A percentile compares a stretch with the other conserved stretches of the same genome.
These are phyloP conservation scores for Leersia perrieri DNA, from an alignment of 176 grass and related monocot genomes.

Conservation along the genomic window DNA sequence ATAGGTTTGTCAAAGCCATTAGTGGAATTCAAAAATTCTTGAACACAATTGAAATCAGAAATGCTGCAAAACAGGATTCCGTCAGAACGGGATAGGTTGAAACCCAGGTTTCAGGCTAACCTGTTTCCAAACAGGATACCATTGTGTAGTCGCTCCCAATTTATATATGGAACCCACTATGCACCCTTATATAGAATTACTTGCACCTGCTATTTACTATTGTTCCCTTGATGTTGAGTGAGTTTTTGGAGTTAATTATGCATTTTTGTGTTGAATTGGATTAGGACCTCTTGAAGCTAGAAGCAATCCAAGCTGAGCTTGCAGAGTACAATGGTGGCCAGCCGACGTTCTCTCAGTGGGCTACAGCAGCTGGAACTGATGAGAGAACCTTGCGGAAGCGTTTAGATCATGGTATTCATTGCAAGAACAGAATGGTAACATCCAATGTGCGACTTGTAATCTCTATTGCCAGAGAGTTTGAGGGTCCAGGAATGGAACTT, in stretches of 20 bases:
- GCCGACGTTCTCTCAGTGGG: conserved; percentile 76
- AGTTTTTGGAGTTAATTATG: conserved; percentile 21
- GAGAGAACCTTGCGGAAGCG: conserved; percentile 54
- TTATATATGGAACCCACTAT: neutral
- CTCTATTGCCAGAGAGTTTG: conserved; percentile 78
- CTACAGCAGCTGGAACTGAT: conserved; percentile 57
- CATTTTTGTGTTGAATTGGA: conserved; percentile 19
- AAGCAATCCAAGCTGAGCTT: conserved; percentile 55
- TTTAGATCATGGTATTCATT: conserved; percentile 59
- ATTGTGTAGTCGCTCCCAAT: too few relatives aligned
- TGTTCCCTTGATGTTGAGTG: neutral
- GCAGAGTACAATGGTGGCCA: conserved; percentile 48
- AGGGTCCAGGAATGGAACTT: conserved; percentile 50
- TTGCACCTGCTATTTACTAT: neutral
- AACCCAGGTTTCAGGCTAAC: too few relatives aligned
- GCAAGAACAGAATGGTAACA: conserved; percentile 83
- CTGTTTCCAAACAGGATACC: too few relatives aligned
- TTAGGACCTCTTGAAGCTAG: conserved; percentile 79
- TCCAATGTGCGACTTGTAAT: conserved; percentile 89
- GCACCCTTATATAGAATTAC: neutral
- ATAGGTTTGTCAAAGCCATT: neutral
- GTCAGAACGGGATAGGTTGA: too few relatives aligned
- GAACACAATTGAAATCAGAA: neutral
- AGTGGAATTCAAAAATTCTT: neutral
- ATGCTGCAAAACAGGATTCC: too few relatives aligned